These are phyloP conservation scores for Bryum argenteum DNA, from an alignment of 225 moss, liverwort and hornwort genomes.

Conservation along the genomic window DNA sequence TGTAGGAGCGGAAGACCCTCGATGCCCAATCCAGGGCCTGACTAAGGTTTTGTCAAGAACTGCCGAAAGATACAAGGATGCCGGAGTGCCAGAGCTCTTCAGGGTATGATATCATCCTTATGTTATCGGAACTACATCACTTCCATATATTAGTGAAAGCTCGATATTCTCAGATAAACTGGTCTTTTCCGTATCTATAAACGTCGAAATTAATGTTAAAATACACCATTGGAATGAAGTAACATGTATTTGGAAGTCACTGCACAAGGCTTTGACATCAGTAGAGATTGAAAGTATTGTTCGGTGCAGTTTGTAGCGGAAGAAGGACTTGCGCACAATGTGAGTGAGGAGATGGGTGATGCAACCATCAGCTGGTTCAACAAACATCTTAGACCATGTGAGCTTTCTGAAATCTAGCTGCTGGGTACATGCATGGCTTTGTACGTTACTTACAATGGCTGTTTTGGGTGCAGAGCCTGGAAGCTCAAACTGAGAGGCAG, in stretches of 20 bases:
- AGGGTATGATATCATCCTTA: conserved; percentile 45
- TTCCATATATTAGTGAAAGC: not conserved
- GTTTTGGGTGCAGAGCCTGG: conserved; percentile 25
- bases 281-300: not conserved
- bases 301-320: conserved; percentile 75
- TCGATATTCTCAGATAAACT: not conserved
- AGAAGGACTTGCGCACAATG: conserved; percentile 64
- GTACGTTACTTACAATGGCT: not conserved
- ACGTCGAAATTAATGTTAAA: not conserved
- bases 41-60: conserved; percentile 39
- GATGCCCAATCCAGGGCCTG: conserved; percentile 81
- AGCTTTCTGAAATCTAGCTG: conserved; percentile 2
- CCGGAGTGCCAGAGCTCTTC: conserved; percentile 69
- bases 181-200: not conserved
- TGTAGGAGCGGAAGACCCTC: conserved; percentile 69
- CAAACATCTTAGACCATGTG: conserved; percentile 55
- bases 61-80: conserved; percentile 50
- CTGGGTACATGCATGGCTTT: not conserved
- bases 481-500: not conserved
- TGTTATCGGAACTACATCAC: not conserved
- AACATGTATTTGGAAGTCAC: not conserved
- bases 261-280: not conserved
- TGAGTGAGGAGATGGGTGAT: conserved; percentile 67
- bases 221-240: not conserved
- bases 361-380: conserved; percentile 79